These are phyloP conservation scores for Coniferiporia weirii DNA, from an alignment of 1,284 basidiomycete genomes.

Conservation along the genomic window DNA sequence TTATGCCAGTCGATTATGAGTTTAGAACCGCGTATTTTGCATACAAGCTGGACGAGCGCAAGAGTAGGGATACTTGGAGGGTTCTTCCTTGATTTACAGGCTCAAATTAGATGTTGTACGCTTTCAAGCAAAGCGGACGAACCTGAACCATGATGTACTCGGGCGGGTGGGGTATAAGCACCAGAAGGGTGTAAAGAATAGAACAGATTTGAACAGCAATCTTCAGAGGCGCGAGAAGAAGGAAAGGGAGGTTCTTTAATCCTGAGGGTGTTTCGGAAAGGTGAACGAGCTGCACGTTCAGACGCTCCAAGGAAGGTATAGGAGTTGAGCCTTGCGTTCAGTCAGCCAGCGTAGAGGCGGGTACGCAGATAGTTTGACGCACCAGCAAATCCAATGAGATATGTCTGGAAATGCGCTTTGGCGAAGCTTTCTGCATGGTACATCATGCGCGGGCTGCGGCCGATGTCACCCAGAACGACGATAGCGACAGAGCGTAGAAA, in stretches of 20 bases:
- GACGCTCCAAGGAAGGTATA: constrained; percentile 60
- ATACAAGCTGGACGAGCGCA: constrained; percentile 75
- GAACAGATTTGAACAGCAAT: constrained; percentile 63
- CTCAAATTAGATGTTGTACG: constrained; percentile 9
- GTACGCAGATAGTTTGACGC: constrained; percentile 20
- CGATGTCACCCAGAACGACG: constrained; percentile 93
- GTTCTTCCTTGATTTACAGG: constrained; percentile 53
- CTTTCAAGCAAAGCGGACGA: constrained; percentile 23
- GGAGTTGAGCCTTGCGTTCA: constrained; percentile 61
- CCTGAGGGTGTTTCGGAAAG: constrained; percentile 60
- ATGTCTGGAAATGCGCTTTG: constrained; percentile 73
- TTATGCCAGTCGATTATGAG: constrained; percentile 99
- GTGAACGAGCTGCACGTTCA: constrained; percentile 61
- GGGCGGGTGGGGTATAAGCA: constrained; percentile 62
- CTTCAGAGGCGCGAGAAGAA: constrained; percentile 78
- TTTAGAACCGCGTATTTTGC: constrained; percentile 64
- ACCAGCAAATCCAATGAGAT: constrained; percentile 87
- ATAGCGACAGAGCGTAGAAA: constrained; percentile 67
- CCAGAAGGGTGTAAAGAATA: constrained; percentile 60
- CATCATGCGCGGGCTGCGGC: constrained; percentile 96
- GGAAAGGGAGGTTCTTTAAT: constrained; percentile 61
- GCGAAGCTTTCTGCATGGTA: constrained; percentile 95
- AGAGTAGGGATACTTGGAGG: constrained; percentile 96
- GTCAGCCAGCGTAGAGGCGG: background rate
- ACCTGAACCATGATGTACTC: constrained; percentile 91